Percentiles rank a stretch among this genome's conserved stretches.
Evolutionary conservation across 129 eudicot genomes (phyloP).

Genomic region (Sambucus nigra): DNA sequence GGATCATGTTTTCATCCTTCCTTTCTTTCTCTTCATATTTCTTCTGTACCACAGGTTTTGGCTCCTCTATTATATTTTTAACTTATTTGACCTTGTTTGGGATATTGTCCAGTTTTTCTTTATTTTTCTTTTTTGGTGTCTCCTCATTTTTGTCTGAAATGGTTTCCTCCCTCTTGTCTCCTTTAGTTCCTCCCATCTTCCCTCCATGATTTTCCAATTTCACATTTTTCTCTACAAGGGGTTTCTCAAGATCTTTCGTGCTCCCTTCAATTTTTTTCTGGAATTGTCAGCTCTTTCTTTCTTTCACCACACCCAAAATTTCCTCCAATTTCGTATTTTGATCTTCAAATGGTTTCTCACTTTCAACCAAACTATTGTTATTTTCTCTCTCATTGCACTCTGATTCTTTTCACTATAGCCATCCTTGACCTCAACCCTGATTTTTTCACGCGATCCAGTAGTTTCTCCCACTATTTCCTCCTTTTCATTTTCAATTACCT

Average conservation of each 20-base stretch:
- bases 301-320: background rate
- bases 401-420: background rate
- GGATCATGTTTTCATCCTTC: slow-evolving; percentile 10
- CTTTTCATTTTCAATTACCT: slow-evolving; percentile 2
- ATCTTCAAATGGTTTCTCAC: slow-evolving; percentile 6
- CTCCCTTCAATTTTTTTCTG: background rate
- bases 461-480: slow-evolving; percentile 20
- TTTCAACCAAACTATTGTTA: background rate
- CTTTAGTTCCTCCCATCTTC: no score
- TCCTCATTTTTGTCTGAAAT: no score
- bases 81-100: background rate
- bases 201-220: no score
- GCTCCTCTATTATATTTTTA: background rate
- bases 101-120: background rate
- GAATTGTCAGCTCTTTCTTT: no score
- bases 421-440: slow-evolving; percentile 19
- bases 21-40: background rate
- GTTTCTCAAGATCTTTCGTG: background rate
- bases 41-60: background rate
- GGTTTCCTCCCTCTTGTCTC: no score
- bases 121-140: background rate
- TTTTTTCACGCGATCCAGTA: slow-evolving; percentile 22
- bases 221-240: no score
- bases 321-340: background rate
- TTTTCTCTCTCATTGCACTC: background rate